These are phyloP conservation scores for Alternaria sp. DNA, from an alignment of 2,329 filamentous ascomycete genomes.

Conservation along the genomic window DNA sequence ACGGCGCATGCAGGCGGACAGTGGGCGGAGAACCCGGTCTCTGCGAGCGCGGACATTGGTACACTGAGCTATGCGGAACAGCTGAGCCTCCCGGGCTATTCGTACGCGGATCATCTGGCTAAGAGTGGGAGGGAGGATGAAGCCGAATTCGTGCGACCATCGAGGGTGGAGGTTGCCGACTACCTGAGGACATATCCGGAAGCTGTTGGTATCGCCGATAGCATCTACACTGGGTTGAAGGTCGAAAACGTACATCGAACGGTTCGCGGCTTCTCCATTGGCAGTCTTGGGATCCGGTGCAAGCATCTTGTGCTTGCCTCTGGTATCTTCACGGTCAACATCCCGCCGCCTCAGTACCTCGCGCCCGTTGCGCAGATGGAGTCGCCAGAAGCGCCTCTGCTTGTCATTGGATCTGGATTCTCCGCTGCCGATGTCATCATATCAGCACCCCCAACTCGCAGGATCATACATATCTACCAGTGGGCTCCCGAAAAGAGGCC, in stretches of 20 bases:
- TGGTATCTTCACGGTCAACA: constrained; percentile 63
- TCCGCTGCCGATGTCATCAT: constrained; percentile 67
- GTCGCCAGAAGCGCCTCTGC: constrained; percentile 49
- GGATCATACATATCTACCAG: constrained; percentile 65
- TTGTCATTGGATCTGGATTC: constrained; percentile 67
- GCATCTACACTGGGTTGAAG: constrained; percentile 53
- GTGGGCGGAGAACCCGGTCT: constrained; percentile 62
- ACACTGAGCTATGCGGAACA: constrained; percentile 68
- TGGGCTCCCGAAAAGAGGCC: constrained; percentile 64
- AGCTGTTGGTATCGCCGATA: constrained; percentile 58
- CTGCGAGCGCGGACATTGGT: constrained; percentile 62
- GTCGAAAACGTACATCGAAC: constrained; percentile 54
- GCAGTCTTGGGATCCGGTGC: constrained; percentile 60
- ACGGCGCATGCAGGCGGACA: constrained; percentile 61
- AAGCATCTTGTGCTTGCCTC: constrained; percentile 64
- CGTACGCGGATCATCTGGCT: constrained; percentile 60
- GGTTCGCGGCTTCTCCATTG: constrained; percentile 56
- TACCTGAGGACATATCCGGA: constrained; percentile 63
- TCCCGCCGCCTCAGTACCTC: constrained; percentile 59
- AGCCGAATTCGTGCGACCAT: constrained; percentile 60
- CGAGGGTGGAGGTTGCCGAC: constrained; percentile 60
- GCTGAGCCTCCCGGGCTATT: constrained; percentile 66
- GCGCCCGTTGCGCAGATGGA: constrained; percentile 51
- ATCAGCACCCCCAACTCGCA: constrained; percentile 57
- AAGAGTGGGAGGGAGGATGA: constrained; percentile 49